Evolutionary conservation across 441 rosid species (phyloP), one percentile per base, ranked within the genome.

Genomic region (Pelargonium fulgidum): DNA sequence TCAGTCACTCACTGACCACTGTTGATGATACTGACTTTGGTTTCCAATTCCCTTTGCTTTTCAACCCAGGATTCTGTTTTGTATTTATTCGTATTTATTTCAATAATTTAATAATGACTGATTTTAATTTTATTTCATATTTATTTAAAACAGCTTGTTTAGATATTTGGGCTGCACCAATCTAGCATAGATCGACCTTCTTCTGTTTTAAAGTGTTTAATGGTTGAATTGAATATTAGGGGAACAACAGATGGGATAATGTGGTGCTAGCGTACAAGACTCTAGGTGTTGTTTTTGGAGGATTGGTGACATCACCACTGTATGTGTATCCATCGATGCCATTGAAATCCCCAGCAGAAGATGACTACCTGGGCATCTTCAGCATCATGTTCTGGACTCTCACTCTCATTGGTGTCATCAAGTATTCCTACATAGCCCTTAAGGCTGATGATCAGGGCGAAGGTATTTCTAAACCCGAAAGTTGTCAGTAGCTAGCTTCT

Each of bases 311-410:
- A 26, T 88, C 90, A 4, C 89, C 93, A 3, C 65, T 83, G 0
- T 88, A 88, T 33, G 89, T 86, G 12, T 86, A 88, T 19, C 91
- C 88, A 5, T 88, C 89, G 42, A 86, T 87, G 90, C 86, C 78
- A 0, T 68, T 87, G 67, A 83, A 62, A 19, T 84, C 86, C 66
- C 90, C 92, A 0, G 81, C 87, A 0, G 89, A 88, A 74, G 84
- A 80, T 14, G 89, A 88, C 72, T 88, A 83, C 71, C 67, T 86
- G 70, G 93, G 91, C n/a, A 78, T 86, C 11, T 86, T 70, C 72
- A 78, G 89, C 67, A 86, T 88, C 73, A 86, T 88, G 85, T 88
- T 88, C 72, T 88, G 89, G 89, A 86, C 90, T 62, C 90, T 88
- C 64, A 78, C 87, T 54, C 93, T 88, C 62, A 80, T 83, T 75